Evolutionary conservation across 1,284 basidiomycete species (phyloP).

Genomic region (Tilletia walkeri): DNA sequence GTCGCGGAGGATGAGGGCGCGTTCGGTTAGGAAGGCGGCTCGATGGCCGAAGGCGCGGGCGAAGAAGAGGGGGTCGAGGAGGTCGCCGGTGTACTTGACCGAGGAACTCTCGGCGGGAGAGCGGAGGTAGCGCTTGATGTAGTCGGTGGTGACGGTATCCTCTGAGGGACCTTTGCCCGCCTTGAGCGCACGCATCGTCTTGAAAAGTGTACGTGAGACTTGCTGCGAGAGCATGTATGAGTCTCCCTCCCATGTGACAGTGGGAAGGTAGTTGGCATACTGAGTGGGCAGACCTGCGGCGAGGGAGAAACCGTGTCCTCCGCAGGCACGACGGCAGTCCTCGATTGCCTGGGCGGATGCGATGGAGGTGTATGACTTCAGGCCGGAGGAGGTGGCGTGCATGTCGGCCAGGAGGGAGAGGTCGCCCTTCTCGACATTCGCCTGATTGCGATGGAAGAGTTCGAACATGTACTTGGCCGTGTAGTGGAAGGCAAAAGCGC

Average conservation of each 20-base stretch:
- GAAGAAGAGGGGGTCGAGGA: slow-evolving; percentile 53
- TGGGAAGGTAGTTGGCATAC: slow-evolving; percentile 46
- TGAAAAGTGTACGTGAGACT: slow-evolving; percentile 56
- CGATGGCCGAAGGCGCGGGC: slow-evolving; percentile 56
- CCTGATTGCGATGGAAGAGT: slow-evolving; percentile 54
- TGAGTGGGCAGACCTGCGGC: slow-evolving; percentile 48
- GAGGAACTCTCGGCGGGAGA: slow-evolving; percentile 47
- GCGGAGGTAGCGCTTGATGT: slow-evolving; percentile 54
- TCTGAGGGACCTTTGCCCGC: slow-evolving; percentile 33
- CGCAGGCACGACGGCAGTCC: slow-evolving; percentile 56
- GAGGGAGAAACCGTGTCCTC: slow-evolving; percentile 56
- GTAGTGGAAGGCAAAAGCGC: slow-evolving; percentile 58
- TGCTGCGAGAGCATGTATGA: slow-evolving; percentile 58
- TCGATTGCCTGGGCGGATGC: slow-evolving; percentile 56
- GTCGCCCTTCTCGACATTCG: slow-evolving; percentile 53
- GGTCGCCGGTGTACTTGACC: slow-evolving; percentile 40
- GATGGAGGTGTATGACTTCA: slow-evolving; percentile 56
- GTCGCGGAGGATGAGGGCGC: slow-evolving; percentile 55
- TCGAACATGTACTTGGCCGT: slow-evolving; percentile 55
- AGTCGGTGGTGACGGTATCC: slow-evolving; percentile 53
- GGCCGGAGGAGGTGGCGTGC: slow-evolving; percentile 55
- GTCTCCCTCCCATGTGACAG: slow-evolving; percentile 57
- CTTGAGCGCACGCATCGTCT: slow-evolving; percentile 49
- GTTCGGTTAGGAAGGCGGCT: slow-evolving; percentile 56
- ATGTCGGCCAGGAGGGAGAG: slow-evolving; percentile 56